Percentiles rank a stretch among this genome's conserved stretches.
Evolutionary conservation across 2,329 filamentous ascomycete species (phyloP).

Genomic region (Clarireedia homoeocarpa): DNA sequence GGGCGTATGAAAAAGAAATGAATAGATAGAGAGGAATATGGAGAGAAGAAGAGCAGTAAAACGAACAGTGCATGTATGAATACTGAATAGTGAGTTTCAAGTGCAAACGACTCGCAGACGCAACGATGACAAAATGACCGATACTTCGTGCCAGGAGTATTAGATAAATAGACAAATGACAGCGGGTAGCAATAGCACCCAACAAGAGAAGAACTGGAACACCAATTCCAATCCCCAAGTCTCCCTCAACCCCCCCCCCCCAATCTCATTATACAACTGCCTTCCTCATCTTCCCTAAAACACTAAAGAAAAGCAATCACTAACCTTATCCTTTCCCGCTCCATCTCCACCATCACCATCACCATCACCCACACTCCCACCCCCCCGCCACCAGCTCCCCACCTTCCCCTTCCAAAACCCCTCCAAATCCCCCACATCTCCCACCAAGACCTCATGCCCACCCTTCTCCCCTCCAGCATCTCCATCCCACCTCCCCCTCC

Average conservation of each 20-base stretch:
- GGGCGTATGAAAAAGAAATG: too few species aligned
- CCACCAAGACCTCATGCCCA: constrained; percentile 20
- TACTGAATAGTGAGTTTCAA: too few species aligned
- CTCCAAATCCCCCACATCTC: constrained; percentile 23
- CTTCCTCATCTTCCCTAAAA: not conserved
- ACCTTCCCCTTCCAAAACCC: constrained; percentile 21
- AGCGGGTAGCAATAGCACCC: too few species aligned
- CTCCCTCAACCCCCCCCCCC: not conserved
- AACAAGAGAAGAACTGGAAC: not conserved
- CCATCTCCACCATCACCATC: not conserved
- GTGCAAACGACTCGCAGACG: too few species aligned
- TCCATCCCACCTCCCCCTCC: constrained; percentile 45
- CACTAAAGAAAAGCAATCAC: not conserved
- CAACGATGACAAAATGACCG: too few species aligned
- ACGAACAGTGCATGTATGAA: too few species aligned
- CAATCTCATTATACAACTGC: too few species aligned
- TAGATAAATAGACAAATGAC: too few species aligned
- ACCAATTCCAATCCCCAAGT: constrained; percentile 6
- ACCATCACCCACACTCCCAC: not conserved
- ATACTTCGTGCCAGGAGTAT: too few species aligned
- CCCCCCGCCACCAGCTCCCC: not conserved
- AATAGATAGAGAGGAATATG: too few species aligned
- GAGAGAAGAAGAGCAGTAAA: too few species aligned
- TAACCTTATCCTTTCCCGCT: not conserved
- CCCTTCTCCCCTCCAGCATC: not conserved